Base-by-base conservation (phyloP, 306 rosid species). In the Gynostemma pentaphyllum region DNA sequence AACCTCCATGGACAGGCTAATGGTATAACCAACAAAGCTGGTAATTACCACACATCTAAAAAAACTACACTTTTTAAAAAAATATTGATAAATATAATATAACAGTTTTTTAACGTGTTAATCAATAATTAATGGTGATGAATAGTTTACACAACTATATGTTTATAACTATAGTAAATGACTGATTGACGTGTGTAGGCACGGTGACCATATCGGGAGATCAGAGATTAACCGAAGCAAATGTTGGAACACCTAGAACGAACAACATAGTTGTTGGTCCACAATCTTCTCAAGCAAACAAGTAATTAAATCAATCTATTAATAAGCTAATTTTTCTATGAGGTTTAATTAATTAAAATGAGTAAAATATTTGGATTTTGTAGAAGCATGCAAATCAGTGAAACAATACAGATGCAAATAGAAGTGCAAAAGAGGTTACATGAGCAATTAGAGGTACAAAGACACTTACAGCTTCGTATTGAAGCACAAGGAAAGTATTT, bases 401-500 rank as follows among this genome's bases (percentile, higher is more conserved):
- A 90, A 68, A 81, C 95, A 7, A 78, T 90, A 45, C 83, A 87
- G 15, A 80, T 89, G 89, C 95, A 89, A 72, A 82, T 89, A 40
- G 97, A 84, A 77, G 97, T 89, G 21, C 94, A 89, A 61, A 86
- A 85, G 84, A 84, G 89, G 76, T 70, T 86, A 24, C 97, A 87
- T 42, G 90, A 89, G 57, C 97, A 89, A 64, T 92, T 89, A 23
- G 95, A 89, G 97, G 95, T 89, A 61, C 97, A 89, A 72, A 54
- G 89, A 69, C 95, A 86, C 83, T 82, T 89, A 29, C 97, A 89
- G 64, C 79, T 86, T 11, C 79, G 96, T 14, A 92, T 92, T 44
- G 98, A 92, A 63, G 94, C 98, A 0, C 98, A 92, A 75, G 98
- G 98, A 9, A 89, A 86, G 57, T 89, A 89, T 74, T 80, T 89